Percentiles rank a stretch among this genome's conserved stretches.
These are phyloP conservation scores for Sporisorium sorghi DNA, from an alignment of 1,284 basidiomycete species.

Conservation along the genomic window DNA sequence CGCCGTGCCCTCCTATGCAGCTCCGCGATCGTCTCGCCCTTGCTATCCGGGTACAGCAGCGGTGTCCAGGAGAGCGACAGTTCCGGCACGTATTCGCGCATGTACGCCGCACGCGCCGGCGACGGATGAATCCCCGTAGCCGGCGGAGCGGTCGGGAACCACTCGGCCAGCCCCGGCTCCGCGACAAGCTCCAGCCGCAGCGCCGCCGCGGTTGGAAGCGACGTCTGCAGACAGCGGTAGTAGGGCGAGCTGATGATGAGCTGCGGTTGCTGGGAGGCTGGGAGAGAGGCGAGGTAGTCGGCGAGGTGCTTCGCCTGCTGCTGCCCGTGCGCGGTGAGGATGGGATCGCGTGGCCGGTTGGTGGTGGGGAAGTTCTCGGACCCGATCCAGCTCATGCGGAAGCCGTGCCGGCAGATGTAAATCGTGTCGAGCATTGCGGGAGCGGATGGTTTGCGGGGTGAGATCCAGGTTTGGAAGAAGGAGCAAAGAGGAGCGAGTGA, in stretches of 20 bases:
- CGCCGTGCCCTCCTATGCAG: slow-evolving; percentile 76
- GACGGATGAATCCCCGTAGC: slow-evolving; percentile 71
- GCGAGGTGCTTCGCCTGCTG: slow-evolving; percentile 82
- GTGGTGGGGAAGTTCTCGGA: slow-evolving; percentile 76
- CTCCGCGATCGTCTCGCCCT: slow-evolving; percentile 77
- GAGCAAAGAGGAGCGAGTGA: not conserved
- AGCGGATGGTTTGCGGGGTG: no score
- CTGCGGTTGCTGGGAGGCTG: slow-evolving; percentile 78
- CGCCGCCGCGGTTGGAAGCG: slow-evolving; percentile 75
- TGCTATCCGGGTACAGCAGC: slow-evolving; percentile 77
- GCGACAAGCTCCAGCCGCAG: slow-evolving; percentile 79
- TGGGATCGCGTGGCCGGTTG: slow-evolving; percentile 80
- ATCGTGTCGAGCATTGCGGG: slow-evolving; percentile 79
- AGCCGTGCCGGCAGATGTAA: slow-evolving; percentile 79
- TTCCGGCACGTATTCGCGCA: slow-evolving; percentile 76
- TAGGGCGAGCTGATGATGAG: slow-evolving; percentile 73
- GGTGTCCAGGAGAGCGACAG: slow-evolving; percentile 74
- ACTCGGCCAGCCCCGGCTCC: slow-evolving; percentile 83
- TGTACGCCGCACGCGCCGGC: slow-evolving; percentile 71
- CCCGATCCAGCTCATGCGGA: slow-evolving; percentile 73
- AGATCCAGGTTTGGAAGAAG: no score
- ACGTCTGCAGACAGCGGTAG: slow-evolving; percentile 87
- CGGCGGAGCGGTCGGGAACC: slow-evolving; percentile 80
- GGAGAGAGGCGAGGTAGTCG: slow-evolving; percentile 76
- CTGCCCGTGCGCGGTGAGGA: slow-evolving; percentile 81